These are phyloP conservation scores for Metschnikowia gelsemii DNA, from an alignment of 805 yeast genomes.

Conservation along the genomic window DNA sequence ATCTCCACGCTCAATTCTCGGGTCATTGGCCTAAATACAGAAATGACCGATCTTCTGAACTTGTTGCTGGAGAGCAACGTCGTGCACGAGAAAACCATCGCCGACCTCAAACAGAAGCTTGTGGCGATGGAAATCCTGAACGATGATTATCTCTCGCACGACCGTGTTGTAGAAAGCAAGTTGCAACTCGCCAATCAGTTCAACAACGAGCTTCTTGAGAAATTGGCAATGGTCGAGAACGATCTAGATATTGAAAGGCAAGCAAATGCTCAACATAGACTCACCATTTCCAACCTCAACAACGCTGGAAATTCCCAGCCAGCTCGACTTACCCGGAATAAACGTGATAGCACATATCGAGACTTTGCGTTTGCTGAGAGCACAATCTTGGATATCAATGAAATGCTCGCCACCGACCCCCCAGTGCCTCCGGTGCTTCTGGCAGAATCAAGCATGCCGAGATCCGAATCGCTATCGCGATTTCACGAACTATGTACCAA, in stretches of 20 bases:
- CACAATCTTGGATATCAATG: slow-evolving; percentile 20
- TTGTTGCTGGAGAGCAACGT: slow-evolving; percentile 12
- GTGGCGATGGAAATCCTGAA: slow-evolving; percentile 44
- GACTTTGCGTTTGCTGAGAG: slow-evolving; percentile 20
- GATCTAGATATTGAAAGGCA: slow-evolving; percentile 28
- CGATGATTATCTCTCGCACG: slow-evolving; percentile 41
- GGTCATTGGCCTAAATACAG: slow-evolving; percentile 19
- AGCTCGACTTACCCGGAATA: slow-evolving; percentile 5
- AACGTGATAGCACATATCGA: slow-evolving; percentile 14
- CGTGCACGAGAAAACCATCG: slow-evolving; percentile 23
- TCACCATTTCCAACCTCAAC: slow-evolving; percentile 17
- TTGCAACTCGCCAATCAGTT: slow-evolving; percentile 36
- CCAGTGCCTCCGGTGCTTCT: slow-evolving; percentile 13
- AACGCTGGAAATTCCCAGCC: slow-evolving; percentile 5
- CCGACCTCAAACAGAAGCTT: slow-evolving; percentile 29
- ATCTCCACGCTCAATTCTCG: slow-evolving; percentile 20
- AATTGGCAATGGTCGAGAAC: slow-evolving; percentile 42
- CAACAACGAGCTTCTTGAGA: slow-evolving; percentile 43
- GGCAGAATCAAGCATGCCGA: slow-evolving; percentile 9
- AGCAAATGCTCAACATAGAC: slow-evolving; percentile 16
- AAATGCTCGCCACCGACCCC: slow-evolving; percentile 21
- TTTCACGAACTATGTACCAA: slow-evolving; percentile 31
- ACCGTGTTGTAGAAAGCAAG: slow-evolving; percentile 35
- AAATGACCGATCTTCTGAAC: slow-evolving; percentile 22
- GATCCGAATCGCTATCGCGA: slow-evolving; percentile 32